Evolutionary conservation across 768 basidiomycete species (phyloP).

Genomic region (Boletus subparvulus): DNA sequence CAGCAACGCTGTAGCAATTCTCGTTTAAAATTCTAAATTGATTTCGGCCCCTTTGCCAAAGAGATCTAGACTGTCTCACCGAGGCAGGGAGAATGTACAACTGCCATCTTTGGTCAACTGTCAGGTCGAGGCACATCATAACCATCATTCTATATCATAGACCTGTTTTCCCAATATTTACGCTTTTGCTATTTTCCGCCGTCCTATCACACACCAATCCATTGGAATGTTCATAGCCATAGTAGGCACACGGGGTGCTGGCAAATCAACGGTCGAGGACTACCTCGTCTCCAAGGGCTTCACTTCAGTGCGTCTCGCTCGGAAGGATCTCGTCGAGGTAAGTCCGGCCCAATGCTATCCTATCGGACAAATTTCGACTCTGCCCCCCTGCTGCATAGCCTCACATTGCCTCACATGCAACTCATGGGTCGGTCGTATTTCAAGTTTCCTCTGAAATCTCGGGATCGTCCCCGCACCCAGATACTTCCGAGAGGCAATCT

Average conservation of each 20-base stretch:
- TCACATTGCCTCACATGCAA: background rate
- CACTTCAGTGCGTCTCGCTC: slow-evolving; percentile 43
- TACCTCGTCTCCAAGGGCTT: slow-evolving; percentile 65
- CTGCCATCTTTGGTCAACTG: too few relatives aligned
- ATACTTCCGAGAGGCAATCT: slow-evolving; percentile 8
- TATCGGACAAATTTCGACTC: background rate
- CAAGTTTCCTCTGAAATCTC: background rate
- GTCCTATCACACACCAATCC: background rate
- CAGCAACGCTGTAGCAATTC: background rate
- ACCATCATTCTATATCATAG: too few relatives aligned
- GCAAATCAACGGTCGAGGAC: slow-evolving; percentile 57
- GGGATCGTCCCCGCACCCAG: background rate
- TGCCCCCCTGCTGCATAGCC: slow-evolving; percentile 7
- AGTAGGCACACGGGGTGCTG: slow-evolving; percentile 60
- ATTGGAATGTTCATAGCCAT: slow-evolving; percentile 64
- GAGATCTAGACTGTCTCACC: too few relatives aligned
- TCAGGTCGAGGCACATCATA: too few relatives aligned
- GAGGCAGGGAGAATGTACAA: too few relatives aligned
- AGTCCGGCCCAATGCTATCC: background rate
- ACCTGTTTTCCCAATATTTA: background rate
- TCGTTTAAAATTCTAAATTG: background rate
- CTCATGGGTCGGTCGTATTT: background rate
- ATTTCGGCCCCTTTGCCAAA: background rate
- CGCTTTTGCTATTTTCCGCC: background rate
- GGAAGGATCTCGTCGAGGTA: slow-evolving; percentile 20